A percentile compares a stretch with the other conserved stretches of the same genome.
Evolutionary conservation across 2,329 filamentous ascomycete species (phyloP).

Genomic region (Aspergillus novofumigatus): DNA sequence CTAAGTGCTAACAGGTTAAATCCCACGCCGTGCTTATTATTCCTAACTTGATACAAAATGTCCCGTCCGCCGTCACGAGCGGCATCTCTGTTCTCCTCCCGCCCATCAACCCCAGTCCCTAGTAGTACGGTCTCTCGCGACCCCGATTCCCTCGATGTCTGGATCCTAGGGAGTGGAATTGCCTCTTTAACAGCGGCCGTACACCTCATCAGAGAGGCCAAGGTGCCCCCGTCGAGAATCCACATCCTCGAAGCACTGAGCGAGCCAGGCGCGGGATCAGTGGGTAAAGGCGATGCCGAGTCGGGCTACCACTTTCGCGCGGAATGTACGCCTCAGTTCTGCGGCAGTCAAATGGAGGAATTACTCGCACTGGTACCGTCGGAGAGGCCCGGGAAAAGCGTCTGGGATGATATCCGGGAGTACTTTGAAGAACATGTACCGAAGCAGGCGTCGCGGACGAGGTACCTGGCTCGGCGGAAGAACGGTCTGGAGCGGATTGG

Average conservation of each 20-base stretch:
- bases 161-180: slow-evolving; percentile 35
- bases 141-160: slow-evolving; percentile 21
- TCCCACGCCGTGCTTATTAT: neutral
- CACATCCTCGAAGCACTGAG: slow-evolving; percentile 32
- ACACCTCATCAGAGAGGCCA: slow-evolving; percentile 33
- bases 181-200: slow-evolving; percentile 34
- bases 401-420: slow-evolving; percentile 16
- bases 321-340: slow-evolving; percentile 32
- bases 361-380: slow-evolving; percentile 32
- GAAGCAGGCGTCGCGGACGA: slow-evolving; percentile 6
- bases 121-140: slow-evolving; percentile 18
- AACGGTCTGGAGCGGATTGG: slow-evolving; percentile 5
- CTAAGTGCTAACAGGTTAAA: neutral
- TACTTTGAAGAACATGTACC: neutral
- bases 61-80: neutral
- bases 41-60: neutral
- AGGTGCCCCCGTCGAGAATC: slow-evolving; percentile 30
- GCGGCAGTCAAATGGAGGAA: slow-evolving; percentile 31
- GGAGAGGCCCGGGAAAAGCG: slow-evolving; percentile 5
- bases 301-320: slow-evolving; percentile 36
- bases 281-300: slow-evolving; percentile 24
- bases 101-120: neutral
- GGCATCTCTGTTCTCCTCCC: neutral
- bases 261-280: slow-evolving; percentile 28
- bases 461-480: slow-evolving; percentile 9